Base-by-base conservation (phyloP, 306 rosid species). In the Malus orientalis region DNA sequence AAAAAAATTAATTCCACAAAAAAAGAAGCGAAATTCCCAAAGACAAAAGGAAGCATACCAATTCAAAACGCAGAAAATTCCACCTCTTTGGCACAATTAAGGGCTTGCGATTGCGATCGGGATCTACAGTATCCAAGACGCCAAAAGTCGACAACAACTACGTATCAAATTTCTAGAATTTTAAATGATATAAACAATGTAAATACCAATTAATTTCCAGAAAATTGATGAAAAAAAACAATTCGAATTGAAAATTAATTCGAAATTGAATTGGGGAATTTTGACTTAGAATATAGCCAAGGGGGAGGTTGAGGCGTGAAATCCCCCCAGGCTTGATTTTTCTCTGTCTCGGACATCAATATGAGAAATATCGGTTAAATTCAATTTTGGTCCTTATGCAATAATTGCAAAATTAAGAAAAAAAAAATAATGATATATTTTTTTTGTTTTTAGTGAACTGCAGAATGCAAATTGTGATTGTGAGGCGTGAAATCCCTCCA, bases 281-380 rank as follows among this genome's bases (percentile, higher is more conserved):
- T 11, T 7, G 62, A 63, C 54, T 63, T 4, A 47, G 60, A 73
- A 67, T 69, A 67, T 79, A 57, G 85, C 54, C 59, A 79, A 83
- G 45, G 82, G 87, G 58, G 44, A 81, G 77, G 40, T 61, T 61
- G 68, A 45, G 77, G 81, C 42, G 47, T 70, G 64, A 70, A 70
- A 68, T 45, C 45, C 63, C 22, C 79, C 33, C 73, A 69, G 73
- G 73, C 59, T 7, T 30, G 42, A 30, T 32, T 63, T 29, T 63
- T 63, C 42, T 63, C 68, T 30, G 32, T 63, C 68, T 32, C 68
- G 12, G 68, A 20, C 44, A 63, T 63, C 11, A 63, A 63, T 29
- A 63, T 30, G 42, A 62, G 22, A 16, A 63, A 29, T 29, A 6
- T 6, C 42, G 3, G 44, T 63, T 63, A 63, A 63, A 63, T 63